phyloP scores from a whole-genome alignment of 2,329 filamentous ascomycete genomes.

The Knufia petricola region DNA sequence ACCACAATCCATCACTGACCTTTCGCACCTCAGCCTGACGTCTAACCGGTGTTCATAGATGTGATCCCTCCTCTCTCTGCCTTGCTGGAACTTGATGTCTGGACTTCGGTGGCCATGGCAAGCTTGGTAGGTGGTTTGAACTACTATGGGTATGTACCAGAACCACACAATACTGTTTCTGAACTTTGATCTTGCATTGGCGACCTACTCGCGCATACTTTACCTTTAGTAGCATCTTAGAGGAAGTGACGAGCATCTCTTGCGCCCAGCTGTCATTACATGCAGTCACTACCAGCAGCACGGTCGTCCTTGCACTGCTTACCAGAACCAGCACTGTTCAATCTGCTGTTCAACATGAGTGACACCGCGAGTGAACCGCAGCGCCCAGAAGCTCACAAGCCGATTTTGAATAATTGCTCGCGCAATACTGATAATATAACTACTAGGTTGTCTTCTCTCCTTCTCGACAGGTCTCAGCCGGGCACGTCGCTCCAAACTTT shows the following conservation, averaged over 20 bases:
- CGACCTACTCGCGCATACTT: no score
- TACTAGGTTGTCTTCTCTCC: slow-evolving; percentile 1
- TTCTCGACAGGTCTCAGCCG: neutral
- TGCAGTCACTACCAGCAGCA: neutral
- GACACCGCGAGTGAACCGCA: neutral
- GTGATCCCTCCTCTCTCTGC: neutral
- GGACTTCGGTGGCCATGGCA: slow-evolving; percentile 6
- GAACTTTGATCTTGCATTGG: neutral
- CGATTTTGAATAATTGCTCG: neutral
- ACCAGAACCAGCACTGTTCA: neutral
- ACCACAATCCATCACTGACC: neutral
- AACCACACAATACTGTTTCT: neutral
- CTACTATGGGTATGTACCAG: slow-evolving; percentile 6
- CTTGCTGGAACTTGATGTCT: neutral
- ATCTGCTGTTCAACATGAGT: neutral
- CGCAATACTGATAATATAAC: neutral
- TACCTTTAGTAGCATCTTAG: no score
- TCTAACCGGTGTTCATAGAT: neutral
- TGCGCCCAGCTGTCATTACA: no score
- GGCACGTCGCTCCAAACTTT: neutral
- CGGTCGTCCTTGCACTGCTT: neutral
- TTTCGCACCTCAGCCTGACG: neutral
- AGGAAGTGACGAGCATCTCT: no score
- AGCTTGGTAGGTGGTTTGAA: neutral
- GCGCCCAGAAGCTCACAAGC: neutral